Conservation (phyloP, 257 asterid species). For the Capsicum pubescens region DNA sequence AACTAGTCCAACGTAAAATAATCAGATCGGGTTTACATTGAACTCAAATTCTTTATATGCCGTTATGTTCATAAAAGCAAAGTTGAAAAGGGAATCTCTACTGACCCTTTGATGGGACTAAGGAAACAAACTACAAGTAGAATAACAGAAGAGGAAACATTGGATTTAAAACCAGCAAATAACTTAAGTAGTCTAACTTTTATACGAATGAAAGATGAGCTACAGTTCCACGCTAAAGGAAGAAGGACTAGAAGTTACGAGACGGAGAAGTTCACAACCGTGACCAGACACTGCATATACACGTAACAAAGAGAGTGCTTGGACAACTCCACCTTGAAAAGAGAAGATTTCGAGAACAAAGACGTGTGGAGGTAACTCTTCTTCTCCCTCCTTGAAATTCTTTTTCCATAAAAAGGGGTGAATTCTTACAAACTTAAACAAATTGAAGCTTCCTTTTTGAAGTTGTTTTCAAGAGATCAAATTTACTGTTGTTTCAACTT, state of each 20-base stretch:
- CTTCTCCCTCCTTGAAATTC: background rate
- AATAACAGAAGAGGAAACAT: background rate
- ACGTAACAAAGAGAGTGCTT: background rate
- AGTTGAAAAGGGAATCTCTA: background rate
- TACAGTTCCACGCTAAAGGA: background rate
- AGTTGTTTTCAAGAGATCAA: background rate
- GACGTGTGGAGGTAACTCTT: background rate
- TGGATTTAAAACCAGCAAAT: background rate
- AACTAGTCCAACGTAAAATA: background rate
- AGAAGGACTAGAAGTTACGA: background rate
- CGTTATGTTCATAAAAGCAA: background rate
- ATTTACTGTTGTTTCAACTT: background rate
- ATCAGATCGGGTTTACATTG: background rate
- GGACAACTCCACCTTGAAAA: conserved; percentile 1
- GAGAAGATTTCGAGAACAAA: background rate
- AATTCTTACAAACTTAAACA: background rate
- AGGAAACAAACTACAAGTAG: background rate
- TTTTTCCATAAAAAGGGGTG: background rate
- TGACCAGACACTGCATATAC: background rate
- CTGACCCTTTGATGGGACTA: background rate
- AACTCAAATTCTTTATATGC: background rate
- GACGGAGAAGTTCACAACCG: background rate
- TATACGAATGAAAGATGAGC: background rate
- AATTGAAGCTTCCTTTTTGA: background rate
- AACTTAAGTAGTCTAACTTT: background rate